Base-by-base conservation (phyloP, 1,139 yeast species). In the Scheffersomyces titani region DNA sequence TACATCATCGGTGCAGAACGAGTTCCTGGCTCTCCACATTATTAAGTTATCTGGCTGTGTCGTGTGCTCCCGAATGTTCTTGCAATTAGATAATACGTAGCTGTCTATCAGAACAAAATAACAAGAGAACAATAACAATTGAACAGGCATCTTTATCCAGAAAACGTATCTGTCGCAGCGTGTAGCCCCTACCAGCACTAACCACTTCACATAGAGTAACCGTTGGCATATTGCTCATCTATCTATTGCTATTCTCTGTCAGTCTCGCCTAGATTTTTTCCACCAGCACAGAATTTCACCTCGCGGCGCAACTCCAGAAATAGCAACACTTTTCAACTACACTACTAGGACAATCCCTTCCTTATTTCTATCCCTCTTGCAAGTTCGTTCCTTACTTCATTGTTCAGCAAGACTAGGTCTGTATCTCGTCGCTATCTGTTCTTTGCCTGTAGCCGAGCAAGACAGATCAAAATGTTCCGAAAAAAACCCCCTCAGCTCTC, bases 401-500 rank as follows among this genome's bases (percentile, higher is more conserved):
- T 30, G 3, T 6, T 24, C 9, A 24, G 30, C 30, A 24, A 24
- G 40, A 3, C 40, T 6, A 30, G 16, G 40, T 30, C 16, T 5
- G 13, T 30, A 30, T 30, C 40, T 30, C 2, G 9, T 11, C 40
- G 40, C 40, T 30, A 5, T 30, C 40, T 30, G 40, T 30, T 30
- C 16, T 11, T 30, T 30, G 40, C 13, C 40, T 30, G 40, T 30
- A 30, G 40, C 40, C 16, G 40, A 30, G 40, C 40, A 30, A 30
- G 3, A 30, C 11, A 30, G 40, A 30, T 30, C 40, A 30, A 16
- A 30, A 30, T 30, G 40, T 30, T 79, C 59, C 76, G 88, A 68
- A 86, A 81, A 70, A 84, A 77, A 64, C 88, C 88, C 22, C 83
- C 85, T 44, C 84, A 83, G 60, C 70, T 75, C 52, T 69, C 80